phyloP scores from a whole-genome alignment of 805 yeast species.

The Sugiyamaella chiloensis region DNA sequence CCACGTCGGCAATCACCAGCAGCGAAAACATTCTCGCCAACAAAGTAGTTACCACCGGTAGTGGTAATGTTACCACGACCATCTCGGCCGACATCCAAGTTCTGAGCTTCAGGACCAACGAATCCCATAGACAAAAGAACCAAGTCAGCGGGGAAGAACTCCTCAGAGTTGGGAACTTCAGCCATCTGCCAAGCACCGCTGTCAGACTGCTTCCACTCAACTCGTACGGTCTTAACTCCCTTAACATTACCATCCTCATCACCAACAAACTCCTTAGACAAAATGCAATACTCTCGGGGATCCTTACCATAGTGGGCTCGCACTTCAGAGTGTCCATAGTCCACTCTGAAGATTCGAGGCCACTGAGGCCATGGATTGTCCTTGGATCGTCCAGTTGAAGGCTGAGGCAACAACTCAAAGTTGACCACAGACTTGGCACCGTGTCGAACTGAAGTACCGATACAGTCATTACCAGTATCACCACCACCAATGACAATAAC shows the following conservation, averaged over 20 bases:
- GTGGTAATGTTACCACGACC: slow-evolving; percentile 73
- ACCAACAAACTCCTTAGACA: slow-evolving; percentile 92
- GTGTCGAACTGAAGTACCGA: slow-evolving; percentile 95
- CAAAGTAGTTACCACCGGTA: slow-evolving; percentile 60
- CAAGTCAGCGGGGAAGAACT: slow-evolving; percentile 89
- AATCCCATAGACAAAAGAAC: slow-evolving; percentile 96
- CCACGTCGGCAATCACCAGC: slow-evolving; percentile 99
- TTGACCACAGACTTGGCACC: slow-evolving; percentile 92
- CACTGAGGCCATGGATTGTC: slow-evolving; percentile 99
- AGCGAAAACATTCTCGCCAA: slow-evolving; percentile 73
- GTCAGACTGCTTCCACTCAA: slow-evolving; percentile 95
- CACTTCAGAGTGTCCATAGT: slow-evolving; percentile 96
- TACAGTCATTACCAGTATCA: slow-evolving; percentile 98
- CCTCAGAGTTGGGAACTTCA: slow-evolving; percentile 93
- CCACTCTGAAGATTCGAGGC: slow-evolving; percentile 97
- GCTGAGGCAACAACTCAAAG: slow-evolving; percentile 92
- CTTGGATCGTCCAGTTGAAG: slow-evolving; percentile 78
- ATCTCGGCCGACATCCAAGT: slow-evolving; percentile 61
- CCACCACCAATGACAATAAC: slow-evolving; percentile 99
- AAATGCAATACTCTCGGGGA: slow-evolving; percentile 94
- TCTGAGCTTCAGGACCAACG: slow-evolving; percentile 89
- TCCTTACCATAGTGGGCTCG: slow-evolving; percentile 92
- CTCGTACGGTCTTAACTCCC: slow-evolving; percentile 94
- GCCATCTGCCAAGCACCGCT: slow-evolving; percentile 99
- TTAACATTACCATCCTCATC: slow-evolving; percentile 93